Conservation (phyloP, 2,329 filamentous ascomycete genomes). For the Colletotrichum eremochloae region DNA sequence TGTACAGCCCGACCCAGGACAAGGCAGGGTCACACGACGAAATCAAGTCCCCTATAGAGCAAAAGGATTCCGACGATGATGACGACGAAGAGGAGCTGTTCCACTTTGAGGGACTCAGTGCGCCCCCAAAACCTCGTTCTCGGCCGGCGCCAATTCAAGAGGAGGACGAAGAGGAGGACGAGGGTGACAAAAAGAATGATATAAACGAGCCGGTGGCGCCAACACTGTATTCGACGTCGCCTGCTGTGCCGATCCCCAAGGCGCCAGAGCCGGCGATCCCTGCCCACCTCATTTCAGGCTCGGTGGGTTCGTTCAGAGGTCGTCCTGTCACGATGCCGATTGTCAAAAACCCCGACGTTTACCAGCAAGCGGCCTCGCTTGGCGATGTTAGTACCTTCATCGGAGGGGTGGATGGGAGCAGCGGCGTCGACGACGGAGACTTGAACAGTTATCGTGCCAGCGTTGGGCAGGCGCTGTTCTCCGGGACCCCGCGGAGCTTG, state of each 20-base stretch:
- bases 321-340: conserved; percentile 66
- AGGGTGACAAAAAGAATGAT: conserved; percentile 46
- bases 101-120: conserved; percentile 58
- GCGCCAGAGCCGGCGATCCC: conserved; percentile 46
- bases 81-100: conserved; percentile 58
- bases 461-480: conserved; percentile 55
- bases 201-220: conserved; percentile 40
- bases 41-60: background rate
- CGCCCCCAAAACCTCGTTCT: conserved; percentile 47
- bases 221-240: conserved; percentile 58
- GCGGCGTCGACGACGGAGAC: conserved; percentile 61
- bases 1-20: conserved; percentile 26
- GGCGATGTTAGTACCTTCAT: conserved; percentile 66
- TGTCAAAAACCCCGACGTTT: conserved; percentile 62
- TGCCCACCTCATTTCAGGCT: conserved; percentile 49
- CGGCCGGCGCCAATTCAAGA: conserved; percentile 48
- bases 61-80: conserved; percentile 31
- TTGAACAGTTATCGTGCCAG: conserved; percentile 60
- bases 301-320: conserved; percentile 68
- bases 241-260: conserved; percentile 57
- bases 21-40: conserved; percentile 8
- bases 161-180: conserved; percentile 54
- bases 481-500: conserved; percentile 61
- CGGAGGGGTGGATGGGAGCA: conserved; percentile 65
- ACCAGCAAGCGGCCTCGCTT: conserved; percentile 62